phyloP scores from a whole-genome alignment of 768 basidiomycete genomes.

The Termitomyces bulborhizus region DNA sequence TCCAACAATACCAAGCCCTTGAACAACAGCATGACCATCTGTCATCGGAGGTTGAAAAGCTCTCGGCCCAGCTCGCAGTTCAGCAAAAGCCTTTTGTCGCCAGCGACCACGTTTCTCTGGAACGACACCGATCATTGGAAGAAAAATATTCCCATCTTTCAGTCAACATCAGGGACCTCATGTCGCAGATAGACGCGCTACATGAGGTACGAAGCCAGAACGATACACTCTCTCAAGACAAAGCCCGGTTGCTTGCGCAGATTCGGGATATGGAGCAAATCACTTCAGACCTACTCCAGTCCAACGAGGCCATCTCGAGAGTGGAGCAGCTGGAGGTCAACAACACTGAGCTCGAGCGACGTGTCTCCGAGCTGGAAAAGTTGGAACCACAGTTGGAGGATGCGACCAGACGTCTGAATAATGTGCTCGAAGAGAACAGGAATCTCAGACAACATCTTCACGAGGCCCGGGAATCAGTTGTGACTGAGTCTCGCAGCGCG shows the following conservation, averaged over 20 bases:
- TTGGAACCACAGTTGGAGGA: conserved; percentile 6
- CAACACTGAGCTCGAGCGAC: conserved; percentile 5
- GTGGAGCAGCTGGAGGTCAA: conserved; percentile 18
- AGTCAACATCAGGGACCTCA: conserved; percentile 6
- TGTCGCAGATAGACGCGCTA: conserved; percentile 10
- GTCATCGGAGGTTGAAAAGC: conserved; percentile 5
- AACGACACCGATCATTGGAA: conserved; percentile 3
- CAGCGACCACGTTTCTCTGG: conserved; percentile 11
- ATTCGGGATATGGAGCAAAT: conserved; percentile 23
- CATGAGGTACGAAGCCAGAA: conserved; percentile 13
- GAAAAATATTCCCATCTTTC: conserved; percentile 6
- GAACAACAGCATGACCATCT: conserved; percentile 7
- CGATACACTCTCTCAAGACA: conserved; percentile 23
- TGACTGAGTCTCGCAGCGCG: conserved; percentile 10
- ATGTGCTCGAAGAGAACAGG: conserved; percentile 18
- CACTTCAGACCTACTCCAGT: conserved; percentile 23
- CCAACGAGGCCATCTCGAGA: conserved; percentile 16
- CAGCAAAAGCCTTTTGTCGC: conserved; percentile 19
- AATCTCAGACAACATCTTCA: conserved; percentile 16
- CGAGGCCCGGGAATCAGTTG: conserved; percentile 16
- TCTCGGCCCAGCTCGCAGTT: conserved; percentile 8
- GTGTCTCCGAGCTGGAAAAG: conserved; percentile 6
- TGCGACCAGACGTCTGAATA: conserved; percentile 12
- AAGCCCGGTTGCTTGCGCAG: conserved; percentile 19
- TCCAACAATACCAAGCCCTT: conserved; percentile 1